Base-by-base conservation (phyloP, 1,284 basidiomycete species). In the Golubevia pallescens region DNA sequence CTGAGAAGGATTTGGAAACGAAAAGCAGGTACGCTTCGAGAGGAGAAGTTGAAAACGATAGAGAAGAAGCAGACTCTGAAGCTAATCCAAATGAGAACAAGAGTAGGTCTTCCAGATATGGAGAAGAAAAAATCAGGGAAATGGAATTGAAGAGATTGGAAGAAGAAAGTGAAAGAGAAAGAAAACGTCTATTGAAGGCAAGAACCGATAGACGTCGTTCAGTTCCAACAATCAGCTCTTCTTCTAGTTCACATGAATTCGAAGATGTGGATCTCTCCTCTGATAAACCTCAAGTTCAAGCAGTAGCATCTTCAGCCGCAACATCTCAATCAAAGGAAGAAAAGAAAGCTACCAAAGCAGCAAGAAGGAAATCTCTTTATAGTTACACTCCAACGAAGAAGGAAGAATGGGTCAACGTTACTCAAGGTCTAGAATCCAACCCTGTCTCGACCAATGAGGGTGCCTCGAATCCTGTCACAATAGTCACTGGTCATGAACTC, bases 291-390 rank as follows among this genome's bases (percentile, higher is more conserved):
- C 10, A 48, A 13, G 13, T 13, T 48, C 10, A 48, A 13, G 13
- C 16, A 10, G 16, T 48, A 13, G 8, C 42, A 48, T 13, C 42
- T 16, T 16, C 42, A 48, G 42, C 42, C 8, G 42, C 16, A 16
- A 10, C 42, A 48, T 16, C 16, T 48, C 42, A 48, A 48, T 13
- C 42, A 13, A 48, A 48, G 16, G 42, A 48, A 48, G 42, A 48
- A 16, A 48, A 48, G 42, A 48, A 48, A 48, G 42, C 42, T 16
- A 16, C 16, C 42, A 48, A 48, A 48, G 42, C 51, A 19, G 75
- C 73, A 1, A 65, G 73, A 10, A 63, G 75, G n/a, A 61, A 71
- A 3, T 77, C 75, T 6, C 61, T 77, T 7, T 77, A 69, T 61
- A 68, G 68, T 10, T 77, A 70, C 59, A 60, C 62, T 1, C 70